Evolutionary conservation across 768 basidiomycete genomes (phyloP), one percentile per base, ranked within the genome.

Genomic region (Podaxis mareebaensis): DNA sequence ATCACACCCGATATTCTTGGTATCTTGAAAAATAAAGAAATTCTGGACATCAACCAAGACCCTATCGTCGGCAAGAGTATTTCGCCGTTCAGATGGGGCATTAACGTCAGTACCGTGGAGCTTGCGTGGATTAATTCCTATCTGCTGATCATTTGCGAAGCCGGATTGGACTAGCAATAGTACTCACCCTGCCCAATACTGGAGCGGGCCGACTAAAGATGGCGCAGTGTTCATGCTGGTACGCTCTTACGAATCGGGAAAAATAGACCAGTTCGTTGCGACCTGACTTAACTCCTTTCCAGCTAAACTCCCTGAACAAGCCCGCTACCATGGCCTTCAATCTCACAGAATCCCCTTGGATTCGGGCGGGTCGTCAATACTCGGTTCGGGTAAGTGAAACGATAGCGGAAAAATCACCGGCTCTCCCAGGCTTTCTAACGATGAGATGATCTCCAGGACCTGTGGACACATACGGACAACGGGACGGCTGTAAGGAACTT

Each of bases 401-500:
- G 20, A 38, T 6, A 51, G 38, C 17, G 15, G 44, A 22, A 12
- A n/a, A 24, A 33, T 53, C 49, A 49, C 53, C 48, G 36, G 42
- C 42, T 30, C 15, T 60, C 42, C 48, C 28, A 15, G 38, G 33
- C 22, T 42, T n/a, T 24, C 8, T 58, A 12, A 48, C 10, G 56
- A 40, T 26, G 10, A 10, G 28, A 48, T 48, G n/a, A n/a, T 17
- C 20, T 11, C 38, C 65, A 91, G 87, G 90, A 91, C 67, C 77
- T 90, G 1, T 91, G 90, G 90, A 70, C 84, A 2, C 89, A 91
- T 70, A 88, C 87, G 20, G 77, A 88, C 67, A 90, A 89, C 67
- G 88, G 87, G 3, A 90, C 85, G 0, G 84, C 84, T 0, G 77
- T 86, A 24, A 80, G 89, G 20, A 85, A 82, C 70, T 78, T 89